Conservation (phyloP, 768 basidiomycete species). For the Hygrophoropsis aurantiaca region DNA sequence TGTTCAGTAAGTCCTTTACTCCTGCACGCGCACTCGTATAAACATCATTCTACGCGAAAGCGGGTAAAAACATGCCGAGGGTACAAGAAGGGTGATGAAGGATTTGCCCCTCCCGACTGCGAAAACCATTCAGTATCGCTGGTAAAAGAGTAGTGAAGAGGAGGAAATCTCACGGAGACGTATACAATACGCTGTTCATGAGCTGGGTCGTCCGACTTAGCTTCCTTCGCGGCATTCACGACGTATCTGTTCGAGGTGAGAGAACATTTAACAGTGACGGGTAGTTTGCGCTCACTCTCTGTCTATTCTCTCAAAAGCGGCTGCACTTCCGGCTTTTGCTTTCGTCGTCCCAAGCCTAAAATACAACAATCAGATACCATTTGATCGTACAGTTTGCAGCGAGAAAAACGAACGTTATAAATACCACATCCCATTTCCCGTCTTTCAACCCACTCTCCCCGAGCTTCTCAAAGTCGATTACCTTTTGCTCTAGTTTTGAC, state of each 20-base stretch:
- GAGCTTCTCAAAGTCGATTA: slow-evolving; percentile 68
- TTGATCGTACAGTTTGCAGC: neutral
- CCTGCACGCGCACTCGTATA: no score
- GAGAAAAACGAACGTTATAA: slow-evolving; percentile 52
- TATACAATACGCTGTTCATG: slow-evolving; percentile 66
- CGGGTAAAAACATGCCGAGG: slow-evolving; percentile 1
- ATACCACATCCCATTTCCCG: slow-evolving; percentile 73
- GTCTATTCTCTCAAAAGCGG: slow-evolving; percentile 75
- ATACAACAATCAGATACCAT: neutral
- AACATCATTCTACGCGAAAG: no score
- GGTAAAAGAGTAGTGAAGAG: neutral
- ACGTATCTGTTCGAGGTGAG: slow-evolving; percentile 56
- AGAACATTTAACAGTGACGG: neutral
- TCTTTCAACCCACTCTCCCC: slow-evolving; percentile 49
- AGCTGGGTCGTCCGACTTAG: slow-evolving; percentile 45
- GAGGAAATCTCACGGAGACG: slow-evolving; percentile 53
- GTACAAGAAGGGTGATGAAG: slow-evolving; percentile 54
- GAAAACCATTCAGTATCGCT: neutral
- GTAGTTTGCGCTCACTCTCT: slow-evolving; percentile 53
- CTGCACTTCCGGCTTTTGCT: slow-evolving; percentile 58
- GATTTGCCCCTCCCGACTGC: slow-evolving; percentile 50
- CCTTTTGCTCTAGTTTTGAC: slow-evolving; percentile 67
- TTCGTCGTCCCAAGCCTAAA: slow-evolving; percentile 64
- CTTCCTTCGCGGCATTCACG: slow-evolving; percentile 68
- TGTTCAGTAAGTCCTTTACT: slow-evolving; percentile 77